Conservation (phyloP, 495 filamentous ascomycete species). For the Aspergillus sclerotioniger region DNA sequence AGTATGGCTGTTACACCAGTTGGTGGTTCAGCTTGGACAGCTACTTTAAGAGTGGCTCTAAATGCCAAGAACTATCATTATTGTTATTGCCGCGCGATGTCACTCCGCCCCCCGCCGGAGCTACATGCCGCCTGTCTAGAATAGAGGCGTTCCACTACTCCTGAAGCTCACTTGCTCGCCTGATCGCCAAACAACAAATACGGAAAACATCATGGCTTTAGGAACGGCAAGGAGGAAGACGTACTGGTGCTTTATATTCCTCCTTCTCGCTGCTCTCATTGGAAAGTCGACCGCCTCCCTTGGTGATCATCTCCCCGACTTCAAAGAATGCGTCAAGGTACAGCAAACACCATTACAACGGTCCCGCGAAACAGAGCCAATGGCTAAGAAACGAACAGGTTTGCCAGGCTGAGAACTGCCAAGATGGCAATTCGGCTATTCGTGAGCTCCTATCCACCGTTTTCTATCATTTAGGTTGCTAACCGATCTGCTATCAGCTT, state of each 20-base stretch:
- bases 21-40: slow-evolving; percentile 8
- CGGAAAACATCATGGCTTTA: slow-evolving; percentile 33
- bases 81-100: slow-evolving; percentile 7
- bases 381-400: slow-evolving; percentile 50
- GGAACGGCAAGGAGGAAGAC: slow-evolving; percentile 22
- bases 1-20: neutral
- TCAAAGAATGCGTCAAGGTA: slow-evolving; percentile 85
- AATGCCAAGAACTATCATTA: slow-evolving; percentile 25
- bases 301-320: slow-evolving; percentile 87
- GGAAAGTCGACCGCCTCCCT: slow-evolving; percentile 62
- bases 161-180: slow-evolving; percentile 25
- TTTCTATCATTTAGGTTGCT: slow-evolving; percentile 10
- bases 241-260: slow-evolving; percentile 28
- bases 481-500: slow-evolving; percentile 26
- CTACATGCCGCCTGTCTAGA: slow-evolving; percentile 9
- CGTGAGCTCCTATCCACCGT: slow-evolving; percentile 34
- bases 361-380: slow-evolving; percentile 1
- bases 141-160: slow-evolving; percentile 19
- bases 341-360: neutral
- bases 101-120: slow-evolving; percentile 25
- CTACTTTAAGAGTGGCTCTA: neutral
- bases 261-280: slow-evolving; percentile 45
- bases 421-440: slow-evolving; percentile 43
- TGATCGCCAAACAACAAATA: slow-evolving; percentile 1
- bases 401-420: slow-evolving; percentile 80